Evolutionary conservation across 2,329 filamentous ascomycete species (phyloP).

Genomic region (Plectosphaerella plurivora): DNA sequence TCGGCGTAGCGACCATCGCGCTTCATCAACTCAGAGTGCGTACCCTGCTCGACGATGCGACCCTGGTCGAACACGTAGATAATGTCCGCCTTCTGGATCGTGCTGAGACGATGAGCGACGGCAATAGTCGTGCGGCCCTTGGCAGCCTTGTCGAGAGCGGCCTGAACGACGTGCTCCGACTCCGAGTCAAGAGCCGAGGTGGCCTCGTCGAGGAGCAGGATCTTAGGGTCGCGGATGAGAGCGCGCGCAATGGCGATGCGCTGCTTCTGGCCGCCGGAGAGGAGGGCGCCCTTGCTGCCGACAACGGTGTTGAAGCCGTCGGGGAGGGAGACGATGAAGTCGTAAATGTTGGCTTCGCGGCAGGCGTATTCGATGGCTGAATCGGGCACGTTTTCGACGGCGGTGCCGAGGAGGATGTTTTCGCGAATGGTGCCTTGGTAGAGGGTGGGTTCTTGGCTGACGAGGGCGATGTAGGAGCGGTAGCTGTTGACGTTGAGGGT

Average conservation of each 20-base stretch:
- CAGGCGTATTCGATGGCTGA: constrained; percentile 73
- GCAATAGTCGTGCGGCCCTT: constrained; percentile 88
- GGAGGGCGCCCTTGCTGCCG: constrained; percentile 78
- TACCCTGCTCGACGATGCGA: constrained; percentile 78
- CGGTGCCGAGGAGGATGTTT: constrained; percentile 78
- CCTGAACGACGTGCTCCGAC: constrained; percentile 76
- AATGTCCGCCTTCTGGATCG: constrained; percentile 89
- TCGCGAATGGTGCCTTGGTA: constrained; percentile 91
- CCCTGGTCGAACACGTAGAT: constrained; percentile 98
- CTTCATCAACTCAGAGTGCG: constrained; percentile 68
- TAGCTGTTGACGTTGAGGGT: constrained; percentile 82
- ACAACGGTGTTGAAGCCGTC: constrained; percentile 84
- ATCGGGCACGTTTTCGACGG: constrained; percentile 64
- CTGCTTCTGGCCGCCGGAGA: constrained; percentile 92
- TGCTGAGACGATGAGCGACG: constrained; percentile 86
- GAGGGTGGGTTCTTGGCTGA: constrained; percentile 89
- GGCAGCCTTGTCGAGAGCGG: constrained; percentile 74
- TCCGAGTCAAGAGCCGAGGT: constrained; percentile 74
- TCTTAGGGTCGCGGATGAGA: constrained; percentile 82
- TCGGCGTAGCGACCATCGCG: constrained; percentile 71
- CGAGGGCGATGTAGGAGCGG: constrained; percentile 76
- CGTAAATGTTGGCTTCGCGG: constrained; percentile 87
- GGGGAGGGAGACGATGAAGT: constrained; percentile 81
- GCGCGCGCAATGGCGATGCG: constrained; percentile 91
- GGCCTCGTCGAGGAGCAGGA: constrained; percentile 79